phyloP scores from a whole-genome alignment of 176 grass and related monocot species.

The Hsuehochloa calcarea region DNA sequence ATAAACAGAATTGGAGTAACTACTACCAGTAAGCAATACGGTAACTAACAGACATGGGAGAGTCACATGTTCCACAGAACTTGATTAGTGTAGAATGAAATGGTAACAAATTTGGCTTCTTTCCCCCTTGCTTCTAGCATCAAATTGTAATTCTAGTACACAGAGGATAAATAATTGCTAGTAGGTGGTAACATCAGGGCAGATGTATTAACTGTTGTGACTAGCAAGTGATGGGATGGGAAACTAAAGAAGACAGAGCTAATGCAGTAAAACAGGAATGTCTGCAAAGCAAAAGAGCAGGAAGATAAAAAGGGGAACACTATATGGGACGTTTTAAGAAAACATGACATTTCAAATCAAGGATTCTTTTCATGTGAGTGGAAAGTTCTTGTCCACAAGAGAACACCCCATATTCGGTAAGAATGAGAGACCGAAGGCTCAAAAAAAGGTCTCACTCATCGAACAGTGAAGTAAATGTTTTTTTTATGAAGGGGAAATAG shows the following conservation, averaged over 20 bases:
- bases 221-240: not conserved
- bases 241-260: not conserved
- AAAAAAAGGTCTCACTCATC: not conserved
- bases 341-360: conserved; percentile 37
- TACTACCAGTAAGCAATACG: not conserved
- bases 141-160: not conserved
- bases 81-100: not conserved
- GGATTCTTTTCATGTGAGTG: not conserved
- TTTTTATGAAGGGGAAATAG: too few species aligned
- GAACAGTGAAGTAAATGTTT: conserved; percentile 28
- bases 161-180: not conserved
- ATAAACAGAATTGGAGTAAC: not conserved
- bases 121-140: not conserved
- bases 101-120: not conserved
- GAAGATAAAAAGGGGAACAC: not conserved
- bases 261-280: not conserved
- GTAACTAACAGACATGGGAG: not conserved
- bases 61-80: conserved; percentile 7
- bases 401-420: not conserved
- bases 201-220: not conserved
- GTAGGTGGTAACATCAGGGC: not conserved
- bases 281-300: not conserved
- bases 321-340: not conserved
- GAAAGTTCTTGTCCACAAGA: conserved; percentile 13
- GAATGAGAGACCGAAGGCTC: not conserved